phyloP scores from a whole-genome alignment of 441 rosid species.

The Pelargonium hybrid region DNA sequence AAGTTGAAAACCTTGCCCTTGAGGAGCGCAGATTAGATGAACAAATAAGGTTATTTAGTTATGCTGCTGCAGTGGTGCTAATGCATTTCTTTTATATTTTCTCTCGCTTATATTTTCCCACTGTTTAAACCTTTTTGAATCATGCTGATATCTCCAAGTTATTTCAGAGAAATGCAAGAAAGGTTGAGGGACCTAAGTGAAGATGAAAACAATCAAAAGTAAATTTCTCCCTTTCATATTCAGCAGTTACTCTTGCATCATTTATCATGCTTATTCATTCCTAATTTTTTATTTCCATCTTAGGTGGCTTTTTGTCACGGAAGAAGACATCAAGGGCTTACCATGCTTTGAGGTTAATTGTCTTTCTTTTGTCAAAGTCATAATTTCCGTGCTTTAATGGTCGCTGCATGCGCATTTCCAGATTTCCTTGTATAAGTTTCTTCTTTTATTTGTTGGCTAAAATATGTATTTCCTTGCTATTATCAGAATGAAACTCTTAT shows the following conservation, averaged over 20 bases:
- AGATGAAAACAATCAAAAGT: slow-evolving; percentile 70
- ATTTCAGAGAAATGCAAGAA: slow-evolving; percentile 71
- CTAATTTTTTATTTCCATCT: not conserved
- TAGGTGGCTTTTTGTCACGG: slow-evolving; percentile 91
- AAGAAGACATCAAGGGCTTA: slow-evolving; percentile 75
- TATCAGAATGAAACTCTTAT: slow-evolving; percentile 85
- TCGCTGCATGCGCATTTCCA: not conserved
- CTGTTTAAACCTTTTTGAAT: too few species aligned
- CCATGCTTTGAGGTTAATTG: slow-evolving; percentile 69
- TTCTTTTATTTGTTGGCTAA: not conserved
- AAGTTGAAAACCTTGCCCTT: slow-evolving; percentile 53
- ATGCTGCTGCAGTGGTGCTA: slow-evolving; percentile 11
- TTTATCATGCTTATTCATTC: too few species aligned
- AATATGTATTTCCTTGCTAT: slow-evolving; percentile 18
- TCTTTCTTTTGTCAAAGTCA: slow-evolving; percentile 8
- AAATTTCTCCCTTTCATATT: not conserved
- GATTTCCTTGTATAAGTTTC: not conserved
- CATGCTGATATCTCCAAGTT: slow-evolving; percentile 30
- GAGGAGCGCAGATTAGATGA: slow-evolving; percentile 65
- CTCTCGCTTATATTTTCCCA: too few species aligned
- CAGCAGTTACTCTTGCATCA: too few species aligned
- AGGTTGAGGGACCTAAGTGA: slow-evolving; percentile 61
- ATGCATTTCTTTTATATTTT: not conserved
- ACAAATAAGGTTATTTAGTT: slow-evolving; percentile 56
- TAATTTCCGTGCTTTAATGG: not conserved